Evolutionary conservation across 768 basidiomycete species (phyloP).

Genomic region (Tricholoma sp.): DNA sequence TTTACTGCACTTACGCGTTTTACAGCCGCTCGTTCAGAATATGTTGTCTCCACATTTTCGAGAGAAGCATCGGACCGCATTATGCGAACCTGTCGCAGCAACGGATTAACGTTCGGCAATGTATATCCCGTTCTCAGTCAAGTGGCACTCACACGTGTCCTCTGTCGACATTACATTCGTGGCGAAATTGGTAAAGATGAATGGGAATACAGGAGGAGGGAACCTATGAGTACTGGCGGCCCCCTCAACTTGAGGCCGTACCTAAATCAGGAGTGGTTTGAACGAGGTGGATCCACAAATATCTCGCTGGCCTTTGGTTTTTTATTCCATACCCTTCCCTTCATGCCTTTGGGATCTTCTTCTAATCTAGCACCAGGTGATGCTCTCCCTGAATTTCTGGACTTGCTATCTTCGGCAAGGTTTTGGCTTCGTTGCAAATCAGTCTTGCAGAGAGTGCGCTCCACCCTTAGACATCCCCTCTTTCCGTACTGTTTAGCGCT

Average conservation of each 20-base stretch:
- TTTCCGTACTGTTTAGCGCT: slow-evolving; percentile 20
- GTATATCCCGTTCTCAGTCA: slow-evolving; percentile 46
- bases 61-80: slow-evolving; percentile 26
- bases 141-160: slow-evolving; percentile 45
- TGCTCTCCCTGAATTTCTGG: slow-evolving; percentile 33
- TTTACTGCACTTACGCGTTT: slow-evolving; percentile 28
- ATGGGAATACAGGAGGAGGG: slow-evolving; percentile 44
- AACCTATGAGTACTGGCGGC: slow-evolving; percentile 44
- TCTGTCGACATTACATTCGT: slow-evolving; percentile 40
- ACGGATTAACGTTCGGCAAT: slow-evolving; percentile 46
- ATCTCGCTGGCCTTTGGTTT: slow-evolving; percentile 39
- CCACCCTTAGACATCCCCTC: slow-evolving; percentile 38
- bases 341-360: slow-evolving; percentile 36
- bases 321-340: slow-evolving; percentile 39
- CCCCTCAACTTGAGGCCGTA: slow-evolving; percentile 48
- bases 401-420: slow-evolving; percentile 40
- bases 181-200: slow-evolving; percentile 46
- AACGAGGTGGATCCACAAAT: slow-evolving; percentile 38
- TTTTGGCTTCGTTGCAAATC: slow-evolving; percentile 40
- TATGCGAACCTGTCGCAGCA: slow-evolving; percentile 33
- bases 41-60: slow-evolving; percentile 20
- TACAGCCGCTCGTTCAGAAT: slow-evolving; percentile 32
- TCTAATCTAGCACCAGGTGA: slow-evolving; percentile 27
- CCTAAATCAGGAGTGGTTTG: slow-evolving; percentile 42
- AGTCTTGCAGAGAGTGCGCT: slow-evolving; percentile 31